Conservation (phyloP, 1,284 basidiomycete genomes). For the Trametes versicolor region DNA sequence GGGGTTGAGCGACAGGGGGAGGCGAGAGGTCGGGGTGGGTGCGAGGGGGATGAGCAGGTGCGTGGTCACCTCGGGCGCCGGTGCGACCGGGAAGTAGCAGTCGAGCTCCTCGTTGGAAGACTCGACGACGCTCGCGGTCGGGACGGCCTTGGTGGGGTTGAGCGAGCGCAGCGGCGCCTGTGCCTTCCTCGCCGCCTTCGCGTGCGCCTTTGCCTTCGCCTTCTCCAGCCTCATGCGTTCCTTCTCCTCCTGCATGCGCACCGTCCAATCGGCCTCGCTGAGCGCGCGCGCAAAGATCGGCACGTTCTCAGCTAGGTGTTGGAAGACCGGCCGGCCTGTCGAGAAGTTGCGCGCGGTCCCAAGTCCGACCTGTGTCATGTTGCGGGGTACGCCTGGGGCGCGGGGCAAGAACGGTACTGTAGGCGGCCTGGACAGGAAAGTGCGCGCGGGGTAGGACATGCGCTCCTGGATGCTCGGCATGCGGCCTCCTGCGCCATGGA, state of each 20-base stretch:
- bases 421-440: constrained; percentile 55
- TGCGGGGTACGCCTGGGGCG: constrained; percentile 57
- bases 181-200: constrained; percentile 41
- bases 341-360: constrained; percentile 79
- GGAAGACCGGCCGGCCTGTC: constrained; percentile 76
- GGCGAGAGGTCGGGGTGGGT: constrained; percentile 69
- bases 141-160: constrained; percentile 11
- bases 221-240: constrained; percentile 47
- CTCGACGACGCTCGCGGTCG: constrained; percentile 36
- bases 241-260: constrained; percentile 58
- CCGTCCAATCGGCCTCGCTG: constrained; percentile 75
- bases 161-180: constrained; percentile 25
- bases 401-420: constrained; percentile 62
- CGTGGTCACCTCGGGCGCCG: constrained; percentile 61
- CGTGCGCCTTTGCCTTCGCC: constrained; percentile 34
- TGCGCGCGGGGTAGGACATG: constrained; percentile 57
- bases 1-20: constrained; percentile 60
- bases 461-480: constrained; percentile 47
- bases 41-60: constrained; percentile 77
- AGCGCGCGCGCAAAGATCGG: constrained; percentile 74
- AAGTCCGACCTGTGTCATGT: constrained; percentile 72
- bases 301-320: constrained; percentile 79
- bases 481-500: constrained; percentile 46
- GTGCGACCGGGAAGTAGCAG: constrained; percentile 63
- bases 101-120: constrained; percentile 57